Evolutionary conservation across 257 asterid species (phyloP), one percentile per base, ranked within the genome.

Genomic region (Solanum neorickii): DNA sequence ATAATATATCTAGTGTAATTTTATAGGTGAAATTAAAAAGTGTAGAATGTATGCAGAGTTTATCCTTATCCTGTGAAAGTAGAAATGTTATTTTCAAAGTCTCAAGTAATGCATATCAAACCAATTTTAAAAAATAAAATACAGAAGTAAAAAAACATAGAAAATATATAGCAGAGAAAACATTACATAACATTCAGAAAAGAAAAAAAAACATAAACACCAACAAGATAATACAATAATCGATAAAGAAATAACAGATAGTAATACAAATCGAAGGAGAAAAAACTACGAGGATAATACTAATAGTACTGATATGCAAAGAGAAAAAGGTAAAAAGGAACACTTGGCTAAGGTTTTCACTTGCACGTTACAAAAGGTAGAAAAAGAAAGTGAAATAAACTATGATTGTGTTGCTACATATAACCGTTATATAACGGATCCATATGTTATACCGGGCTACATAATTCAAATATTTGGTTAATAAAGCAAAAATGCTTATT

Each of bases 341-440:
- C 56, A 27, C 84, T 78, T 47, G 84, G 66, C 15, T 46, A 46
- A 78, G 27, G 84, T 15, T 78, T 78, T 33, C 27, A 78, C 15
- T 78, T 46, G 13, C 42, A 46, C 41, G 37, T 27, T 46, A 25
- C 66, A 46, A 78, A 78, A 78, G 66, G 84, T 29, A 5, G 42
- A 29, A 18, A 80, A 41, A 27, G 85, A 85, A 88, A 88, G 87
- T 44, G 72, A 77, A 70, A 56, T 25, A 80, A 29, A 12, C n/a
- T 87, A 90, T 86, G 88, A 89, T 87, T 87, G n/a, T 89, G 83
- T 83, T 78, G 87, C 76, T 65, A 86, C 88, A 92, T 78, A 74
- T 88, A 91, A 92, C 94, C 94, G 97, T 94, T 94, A 76, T 77
- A 86, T 92, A 94, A 93, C 96, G 94, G 95, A 90, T 88, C 39